A percentile compares a stretch with the other conserved stretches of the same genome.
Conservation (phyloP, 257 asterid species). For the Perilla frutescens region DNA sequence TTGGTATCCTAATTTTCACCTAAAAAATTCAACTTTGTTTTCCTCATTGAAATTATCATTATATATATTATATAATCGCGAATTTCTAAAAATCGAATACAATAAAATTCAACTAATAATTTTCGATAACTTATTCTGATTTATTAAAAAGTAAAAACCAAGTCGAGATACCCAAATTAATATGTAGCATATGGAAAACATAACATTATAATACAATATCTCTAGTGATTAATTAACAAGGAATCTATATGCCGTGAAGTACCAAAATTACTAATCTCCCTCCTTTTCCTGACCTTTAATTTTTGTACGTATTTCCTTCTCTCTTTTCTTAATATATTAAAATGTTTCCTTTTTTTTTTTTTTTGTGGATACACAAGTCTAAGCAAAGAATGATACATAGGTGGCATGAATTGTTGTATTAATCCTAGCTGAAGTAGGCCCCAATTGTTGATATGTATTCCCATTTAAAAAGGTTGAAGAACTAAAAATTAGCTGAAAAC, state of each 20-base stretch:
- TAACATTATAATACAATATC: too few relatives aligned
- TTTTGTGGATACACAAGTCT: conserved; percentile 32
- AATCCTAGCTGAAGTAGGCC: conserved; percentile 35
- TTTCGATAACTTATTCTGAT: too few relatives aligned
- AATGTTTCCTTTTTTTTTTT: too few relatives aligned
- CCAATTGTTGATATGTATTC: conserved; percentile 28
- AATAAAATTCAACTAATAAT: too few relatives aligned
- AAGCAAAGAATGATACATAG: conserved; percentile 32
- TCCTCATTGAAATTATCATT: too few relatives aligned
- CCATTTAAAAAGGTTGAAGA: conserved; percentile 23
- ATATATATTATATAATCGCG: too few relatives aligned
- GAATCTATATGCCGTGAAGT: conserved; percentile 31
- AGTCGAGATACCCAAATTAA: too few relatives aligned
- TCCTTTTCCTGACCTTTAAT: background rate
- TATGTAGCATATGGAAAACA: too few relatives aligned
- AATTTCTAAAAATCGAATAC: too few relatives aligned
- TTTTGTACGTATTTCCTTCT: background rate
- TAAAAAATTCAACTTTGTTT: too few relatives aligned
- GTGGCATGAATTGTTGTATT: conserved; percentile 24
- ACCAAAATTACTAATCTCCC: conserved; percentile 22
- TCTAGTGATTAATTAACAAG: background rate
- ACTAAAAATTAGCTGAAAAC: conserved; percentile 38
- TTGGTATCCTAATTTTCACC: too few relatives aligned
- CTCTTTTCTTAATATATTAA: background rate
- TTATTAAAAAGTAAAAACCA: too few relatives aligned